phyloP scores from a whole-genome alignment of 2,329 filamentous ascomycete genomes.

The Mollisiaceae sp. region DNA sequence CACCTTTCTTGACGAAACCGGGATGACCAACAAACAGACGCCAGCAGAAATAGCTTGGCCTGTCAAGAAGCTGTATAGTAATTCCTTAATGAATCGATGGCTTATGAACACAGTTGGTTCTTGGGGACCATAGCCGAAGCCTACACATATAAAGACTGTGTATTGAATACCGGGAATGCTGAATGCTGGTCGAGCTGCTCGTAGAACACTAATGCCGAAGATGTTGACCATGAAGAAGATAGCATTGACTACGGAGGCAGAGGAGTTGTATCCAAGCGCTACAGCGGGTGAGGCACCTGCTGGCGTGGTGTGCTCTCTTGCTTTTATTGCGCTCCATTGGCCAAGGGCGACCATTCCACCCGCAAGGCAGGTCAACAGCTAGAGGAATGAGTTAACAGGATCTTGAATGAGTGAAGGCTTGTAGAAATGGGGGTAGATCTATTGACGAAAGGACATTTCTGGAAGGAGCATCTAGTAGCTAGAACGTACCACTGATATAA shows the following conservation, averaged over 20 bases:
- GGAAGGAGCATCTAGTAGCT: not conserved
- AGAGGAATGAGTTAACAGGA: not conserved
- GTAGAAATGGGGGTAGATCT: not conserved
- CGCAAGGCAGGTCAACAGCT: slow-evolving; percentile 52
- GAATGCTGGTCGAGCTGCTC: slow-evolving; percentile 68
- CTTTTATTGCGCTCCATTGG: slow-evolving; percentile 66
- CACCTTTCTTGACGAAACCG: slow-evolving; percentile 66
- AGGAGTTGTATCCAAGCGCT: slow-evolving; percentile 65
- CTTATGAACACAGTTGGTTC: slow-evolving; percentile 60
- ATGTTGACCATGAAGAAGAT: slow-evolving; percentile 73
- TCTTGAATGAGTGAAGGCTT: not conserved
- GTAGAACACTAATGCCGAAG: slow-evolving; percentile 66
- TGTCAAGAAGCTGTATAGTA: slow-evolving; percentile 56
- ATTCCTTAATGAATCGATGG: slow-evolving; percentile 58
- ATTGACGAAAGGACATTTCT: not conserved
- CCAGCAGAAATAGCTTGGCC: slow-evolving; percentile 58
- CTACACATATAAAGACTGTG: slow-evolving; percentile 68
- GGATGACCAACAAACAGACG: slow-evolving; percentile 68
- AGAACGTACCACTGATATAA: slow-evolving; percentile 27
- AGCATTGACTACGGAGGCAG: slow-evolving; percentile 69
- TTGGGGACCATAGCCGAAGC: slow-evolving; percentile 62
- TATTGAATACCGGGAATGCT: slow-evolving; percentile 71
- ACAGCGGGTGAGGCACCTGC: slow-evolving; percentile 34
- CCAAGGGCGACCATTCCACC: slow-evolving; percentile 64
- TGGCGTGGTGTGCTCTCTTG: slow-evolving; percentile 60